Base-by-base conservation (phyloP, 148 eudicot genomes). In the Silene conica region DNA sequence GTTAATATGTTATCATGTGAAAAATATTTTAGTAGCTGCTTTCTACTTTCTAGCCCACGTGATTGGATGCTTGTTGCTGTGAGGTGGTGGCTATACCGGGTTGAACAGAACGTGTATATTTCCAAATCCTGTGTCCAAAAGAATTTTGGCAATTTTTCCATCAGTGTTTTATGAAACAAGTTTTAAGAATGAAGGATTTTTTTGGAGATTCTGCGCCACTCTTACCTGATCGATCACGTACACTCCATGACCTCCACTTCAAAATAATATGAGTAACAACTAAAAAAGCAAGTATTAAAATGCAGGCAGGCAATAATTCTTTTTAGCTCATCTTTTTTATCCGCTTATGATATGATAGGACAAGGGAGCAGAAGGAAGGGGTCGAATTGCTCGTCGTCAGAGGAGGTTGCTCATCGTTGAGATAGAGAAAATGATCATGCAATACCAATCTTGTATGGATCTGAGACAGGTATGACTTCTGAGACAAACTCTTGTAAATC, bases 311-410 rank as follows among this genome's bases (percentile, higher is more conserved):
- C 12, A 60, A 2, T 72, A 19, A 46, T 2, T 46, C 23, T 73
- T 34, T 15, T 26, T 69, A 23, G 34, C 48, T 55, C 15, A 28
- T 58, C 15, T 21, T 38, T 45, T 50, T 31, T 7, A 34, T 70
- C 54, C 56, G 31, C 22, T 54, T 75, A 66, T 15, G 43, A 71
- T 65, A 31, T 54, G 60, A 67, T 80, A 96, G 99, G 97, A 92
- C 74, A 89, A 87, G 31, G 87, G 94, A 81, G 94, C 99, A 66
- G 91, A 90, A 79, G 99, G 99, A 63, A 90, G 91, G 77, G 99
- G 99, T 79, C 90, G 91, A 84, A 76, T 87, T 73, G 99, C 99
- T 83, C 88, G 99, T 60, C 85, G 87, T 25, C 94, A 92, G 60
- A 83, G 99, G 81, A 80, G 99, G 82, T 80, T 96, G 64, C 83